phyloP scores from a whole-genome alignment of 331 rosid genomes.

The Rhamnella rubrinervis region DNA sequence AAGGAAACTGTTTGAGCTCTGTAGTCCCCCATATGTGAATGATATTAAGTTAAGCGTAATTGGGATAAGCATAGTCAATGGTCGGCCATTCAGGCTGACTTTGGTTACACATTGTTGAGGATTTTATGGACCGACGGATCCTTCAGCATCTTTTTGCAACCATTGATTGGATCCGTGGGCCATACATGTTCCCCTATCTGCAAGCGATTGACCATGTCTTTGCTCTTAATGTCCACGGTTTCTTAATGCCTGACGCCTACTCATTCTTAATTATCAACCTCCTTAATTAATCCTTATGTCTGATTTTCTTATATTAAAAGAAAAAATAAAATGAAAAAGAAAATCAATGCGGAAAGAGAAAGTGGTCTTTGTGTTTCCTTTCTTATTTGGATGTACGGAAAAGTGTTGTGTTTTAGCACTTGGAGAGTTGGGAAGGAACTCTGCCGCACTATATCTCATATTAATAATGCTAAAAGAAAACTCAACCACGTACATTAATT shows the following conservation, averaged over 20 bases:
- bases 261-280: slow-evolving; percentile 24
- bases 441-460: slow-evolving; percentile 11
- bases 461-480: not conserved
- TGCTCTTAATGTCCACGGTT: slow-evolving; percentile 6
- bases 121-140: slow-evolving; percentile 14
- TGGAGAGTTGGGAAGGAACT: not conserved
- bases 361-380: not conserved
- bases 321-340: not conserved
- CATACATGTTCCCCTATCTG: slow-evolving; percentile 19
- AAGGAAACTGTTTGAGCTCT: not conserved
- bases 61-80: slow-evolving; percentile 7
- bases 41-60: slow-evolving; percentile 2
- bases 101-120: not conserved
- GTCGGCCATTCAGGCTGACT: slow-evolving; percentile 16
- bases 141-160: slow-evolving; percentile 11
- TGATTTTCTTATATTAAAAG: not conserved
- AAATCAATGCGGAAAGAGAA: not conserved
- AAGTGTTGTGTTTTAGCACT: not conserved
- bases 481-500: not conserved
- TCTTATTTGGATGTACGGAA: not conserved
- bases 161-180: slow-evolving; percentile 15
- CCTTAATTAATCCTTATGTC: not conserved
- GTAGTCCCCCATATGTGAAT: slow-evolving; percentile 1
- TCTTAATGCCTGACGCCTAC: not conserved
- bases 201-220: not conserved